phyloP scores from a whole-genome alignment of 176 grass and related monocot genomes.

The Rhipidocladum racemiflorum region DNA sequence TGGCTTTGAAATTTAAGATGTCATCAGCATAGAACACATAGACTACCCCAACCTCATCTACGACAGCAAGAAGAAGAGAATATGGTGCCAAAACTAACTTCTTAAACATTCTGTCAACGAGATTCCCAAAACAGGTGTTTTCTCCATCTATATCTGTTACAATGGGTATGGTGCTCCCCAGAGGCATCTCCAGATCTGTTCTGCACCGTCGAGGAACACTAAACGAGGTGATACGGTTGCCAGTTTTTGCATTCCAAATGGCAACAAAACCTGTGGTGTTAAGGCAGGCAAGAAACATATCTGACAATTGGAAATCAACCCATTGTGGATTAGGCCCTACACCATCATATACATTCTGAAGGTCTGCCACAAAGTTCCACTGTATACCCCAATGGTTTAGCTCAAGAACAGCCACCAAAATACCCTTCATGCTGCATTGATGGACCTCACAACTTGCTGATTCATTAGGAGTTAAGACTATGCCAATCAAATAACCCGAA shows the following conservation, averaged over 20 bases:
- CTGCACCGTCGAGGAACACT: constrained; percentile 44
- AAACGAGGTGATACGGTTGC: constrained; percentile 38
- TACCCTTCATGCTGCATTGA: constrained; percentile 26
- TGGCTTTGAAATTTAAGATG: constrained; percentile 58
- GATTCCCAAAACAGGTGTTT: constrained; percentile 20
- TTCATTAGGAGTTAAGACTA: constrained; percentile 55
- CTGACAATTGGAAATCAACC: constrained; percentile 88
- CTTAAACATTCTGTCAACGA: constrained; percentile 49
- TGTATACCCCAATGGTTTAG: constrained; percentile 72
- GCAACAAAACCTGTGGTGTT: constrained; percentile 53
- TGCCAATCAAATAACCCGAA: constrained; percentile 65
- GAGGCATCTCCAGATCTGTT: constrained; percentile 29
- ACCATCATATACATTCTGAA: constrained; percentile 51
- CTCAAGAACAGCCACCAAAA: constrained; percentile 64
- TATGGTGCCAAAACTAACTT: constrained; percentile 64
- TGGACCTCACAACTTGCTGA: constrained; percentile 37
- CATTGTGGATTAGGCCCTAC: constrained; percentile 45
- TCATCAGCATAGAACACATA: constrained; percentile 72
- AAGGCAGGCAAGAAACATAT: constrained; percentile 77
- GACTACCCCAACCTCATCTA: constrained; percentile 70
- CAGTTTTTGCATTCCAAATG: constrained; percentile 68
- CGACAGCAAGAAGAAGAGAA: constrained; percentile 58
- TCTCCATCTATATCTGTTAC: constrained; percentile 25
- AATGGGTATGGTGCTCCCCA: constrained; percentile 5
- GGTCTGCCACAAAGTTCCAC: constrained; percentile 75